Evolutionary conservation across 768 basidiomycete species (phyloP).

Genomic region (Lactarius trivialis): DNA sequence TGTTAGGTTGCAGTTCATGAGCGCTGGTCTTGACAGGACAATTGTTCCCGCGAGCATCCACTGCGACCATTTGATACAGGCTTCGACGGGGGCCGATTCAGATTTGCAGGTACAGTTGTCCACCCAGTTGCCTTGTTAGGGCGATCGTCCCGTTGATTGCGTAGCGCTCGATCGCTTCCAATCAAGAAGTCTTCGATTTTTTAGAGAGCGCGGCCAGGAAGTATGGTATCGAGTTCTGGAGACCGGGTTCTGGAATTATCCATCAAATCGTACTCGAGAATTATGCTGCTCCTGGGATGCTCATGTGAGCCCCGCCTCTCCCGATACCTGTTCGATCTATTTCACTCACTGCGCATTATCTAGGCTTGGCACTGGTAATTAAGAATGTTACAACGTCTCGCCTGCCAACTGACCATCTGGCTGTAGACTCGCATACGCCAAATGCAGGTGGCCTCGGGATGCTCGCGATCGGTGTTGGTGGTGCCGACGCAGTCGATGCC

Average conservation of each 20-base stretch:
- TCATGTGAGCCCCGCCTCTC: constrained; percentile 52
- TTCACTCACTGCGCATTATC: constrained; percentile 12
- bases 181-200: constrained; percentile 97
- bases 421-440: constrained; percentile 88
- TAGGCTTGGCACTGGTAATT: constrained; percentile 78
- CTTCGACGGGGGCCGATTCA: constrained; percentile 75
- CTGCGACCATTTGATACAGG: constrained; percentile 97
- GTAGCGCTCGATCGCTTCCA: constrained; percentile 77
- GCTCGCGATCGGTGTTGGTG: constrained; percentile 98
- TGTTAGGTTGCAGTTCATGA: constrained; percentile 95
- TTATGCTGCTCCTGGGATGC: constrained; percentile 91
- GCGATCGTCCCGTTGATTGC: background rate
- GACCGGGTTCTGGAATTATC: constrained; percentile 89
- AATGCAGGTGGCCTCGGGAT: constrained; percentile 96
- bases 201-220: constrained; percentile 85
- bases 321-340: constrained; percentile 4
- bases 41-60: constrained; percentile 92
- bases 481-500: constrained; percentile 96
- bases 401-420: background rate
- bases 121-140: background rate
- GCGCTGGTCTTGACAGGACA: constrained; percentile 76
- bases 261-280: constrained; percentile 99
- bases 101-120: constrained; percentile 63
- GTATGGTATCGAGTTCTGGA: constrained; percentile 97
- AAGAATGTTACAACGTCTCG: background rate